These are phyloP conservation scores for Calonectria pauciramosa DNA, from an alignment of 2,329 filamentous ascomycete species.

Conservation along the genomic window DNA sequence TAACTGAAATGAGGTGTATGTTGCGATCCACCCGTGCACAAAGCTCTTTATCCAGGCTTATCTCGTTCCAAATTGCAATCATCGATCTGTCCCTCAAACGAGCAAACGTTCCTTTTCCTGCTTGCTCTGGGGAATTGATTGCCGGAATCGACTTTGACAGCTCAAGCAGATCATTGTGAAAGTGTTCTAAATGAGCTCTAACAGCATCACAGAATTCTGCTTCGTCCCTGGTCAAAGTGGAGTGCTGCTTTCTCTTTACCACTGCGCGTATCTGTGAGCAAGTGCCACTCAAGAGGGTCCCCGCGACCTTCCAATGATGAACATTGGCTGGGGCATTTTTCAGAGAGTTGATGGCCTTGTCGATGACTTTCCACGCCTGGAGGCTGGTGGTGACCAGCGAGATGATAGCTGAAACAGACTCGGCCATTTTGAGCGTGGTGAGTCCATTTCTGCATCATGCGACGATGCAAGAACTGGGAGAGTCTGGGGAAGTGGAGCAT, in stretches of 20 bases:
- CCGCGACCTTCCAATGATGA: not conserved
- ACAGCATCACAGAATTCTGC: not conserved
- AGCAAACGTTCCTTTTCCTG: not conserved
- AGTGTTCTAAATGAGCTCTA: not conserved
- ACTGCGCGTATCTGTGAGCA: not conserved
- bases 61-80: not conserved
- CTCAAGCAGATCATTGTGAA: not conserved
- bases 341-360: not conserved
- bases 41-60: not conserved
- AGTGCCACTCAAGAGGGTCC: not conserved
- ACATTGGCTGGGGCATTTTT: not conserved
- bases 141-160: not conserved
- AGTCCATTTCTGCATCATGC: not conserved
- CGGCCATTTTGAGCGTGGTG: not conserved
- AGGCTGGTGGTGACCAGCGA: not conserved
- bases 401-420: not conserved
- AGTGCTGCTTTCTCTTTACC: not conserved
- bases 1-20: not conserved
- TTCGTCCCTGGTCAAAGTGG: not conserved
- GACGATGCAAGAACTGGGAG: not conserved
- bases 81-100: not conserved
- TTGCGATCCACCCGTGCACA: constrained; percentile 4
- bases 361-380: not conserved
- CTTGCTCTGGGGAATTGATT: not conserved
- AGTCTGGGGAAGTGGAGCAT: not conserved